Percentiles rank a stretch among this genome's conserved stretches.
Conservation (phyloP, 2,329 filamentous ascomycete species). For the Aspergillus versicolor region DNA sequence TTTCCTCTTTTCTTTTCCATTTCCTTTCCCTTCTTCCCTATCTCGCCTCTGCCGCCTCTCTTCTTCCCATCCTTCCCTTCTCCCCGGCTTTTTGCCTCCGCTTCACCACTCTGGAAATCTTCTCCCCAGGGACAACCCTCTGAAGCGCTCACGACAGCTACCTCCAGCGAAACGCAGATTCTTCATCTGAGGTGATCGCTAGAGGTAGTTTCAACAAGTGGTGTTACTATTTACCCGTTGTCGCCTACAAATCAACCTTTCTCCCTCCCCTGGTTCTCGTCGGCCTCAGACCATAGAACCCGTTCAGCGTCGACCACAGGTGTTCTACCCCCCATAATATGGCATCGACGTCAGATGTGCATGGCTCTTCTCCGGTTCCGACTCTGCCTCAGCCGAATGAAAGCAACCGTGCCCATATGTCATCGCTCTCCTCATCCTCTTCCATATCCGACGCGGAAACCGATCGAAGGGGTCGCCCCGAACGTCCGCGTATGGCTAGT, state of each 20-base stretch:
- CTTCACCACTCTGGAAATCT: conserved; percentile 14
- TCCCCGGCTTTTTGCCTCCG: conserved; percentile 3
- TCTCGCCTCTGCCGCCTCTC: conserved; percentile 7
- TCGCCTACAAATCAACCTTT: neutral
- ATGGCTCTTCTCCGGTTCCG: conserved; percentile 39
- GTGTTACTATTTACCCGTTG: conserved; percentile 2
- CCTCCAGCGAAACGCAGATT: conserved; percentile 40
- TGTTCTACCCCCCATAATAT: conserved; percentile 21
- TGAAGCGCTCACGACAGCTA: conserved; percentile 33
- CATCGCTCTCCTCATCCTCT: conserved; percentile 46
- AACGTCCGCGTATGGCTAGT: conserved; percentile 67
- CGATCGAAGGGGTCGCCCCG: conserved; percentile 45
- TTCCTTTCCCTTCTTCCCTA: conserved; percentile 11
- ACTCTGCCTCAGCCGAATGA: conserved; percentile 42
- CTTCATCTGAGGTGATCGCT: conserved; percentile 38
- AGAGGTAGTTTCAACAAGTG: conserved; percentile 31
- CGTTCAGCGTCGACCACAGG: conserved; percentile 12
- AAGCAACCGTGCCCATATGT: conserved; percentile 39
- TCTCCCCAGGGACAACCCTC: conserved; percentile 15
- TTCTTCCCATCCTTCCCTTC: conserved; percentile 12
- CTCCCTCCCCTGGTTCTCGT: neutral
- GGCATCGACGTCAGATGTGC: conserved; percentile 37
- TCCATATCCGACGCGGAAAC: conserved; percentile 49
- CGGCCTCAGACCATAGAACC: conserved; percentile 8
- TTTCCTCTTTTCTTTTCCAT: conserved; percentile 11